A percentile compares a stretch with the other conserved stretches of the same genome.
Evolutionary conservation across 2,329 filamentous ascomycete genomes (phyloP).

Genomic region (Magnaporthiopsis rhizophila): DNA sequence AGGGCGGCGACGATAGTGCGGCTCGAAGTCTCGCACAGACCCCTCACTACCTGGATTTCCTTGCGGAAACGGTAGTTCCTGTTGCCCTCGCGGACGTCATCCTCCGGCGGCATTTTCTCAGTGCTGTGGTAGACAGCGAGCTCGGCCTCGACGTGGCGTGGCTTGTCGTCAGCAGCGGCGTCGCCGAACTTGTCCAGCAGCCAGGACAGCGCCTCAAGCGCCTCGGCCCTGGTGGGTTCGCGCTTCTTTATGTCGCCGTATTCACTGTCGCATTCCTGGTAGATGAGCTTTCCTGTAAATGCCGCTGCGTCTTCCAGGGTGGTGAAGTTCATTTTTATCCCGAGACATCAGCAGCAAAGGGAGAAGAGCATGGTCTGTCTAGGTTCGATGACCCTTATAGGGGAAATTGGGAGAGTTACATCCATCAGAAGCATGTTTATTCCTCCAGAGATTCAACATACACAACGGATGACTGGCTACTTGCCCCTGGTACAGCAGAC

Average conservation of each 20-base stretch:
- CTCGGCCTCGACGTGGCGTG: background rate
- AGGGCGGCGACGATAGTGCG: background rate
- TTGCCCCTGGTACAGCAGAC: background rate
- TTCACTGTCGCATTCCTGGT: background rate
- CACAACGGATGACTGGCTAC: too few relatives aligned
- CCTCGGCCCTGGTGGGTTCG: background rate
- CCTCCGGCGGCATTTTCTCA: background rate
- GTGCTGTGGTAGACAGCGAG: background rate
- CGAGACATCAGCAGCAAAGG: background rate
- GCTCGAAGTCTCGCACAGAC: background rate
- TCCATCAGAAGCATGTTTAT: background rate
- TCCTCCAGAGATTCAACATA: too few relatives aligned
- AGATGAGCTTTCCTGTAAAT: slow-evolving; percentile 4
- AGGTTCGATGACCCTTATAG: too few relatives aligned
- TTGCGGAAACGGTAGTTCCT: background rate
- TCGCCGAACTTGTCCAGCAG: background rate
- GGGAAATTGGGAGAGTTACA: background rate
- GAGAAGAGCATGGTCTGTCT: background rate
- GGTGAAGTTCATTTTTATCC: slow-evolving; percentile 1
- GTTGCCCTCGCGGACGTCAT: background rate
- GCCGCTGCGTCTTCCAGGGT: background rate
- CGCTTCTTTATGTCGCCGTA: background rate
- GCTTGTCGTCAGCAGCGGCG: background rate
- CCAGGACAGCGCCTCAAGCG: background rate
- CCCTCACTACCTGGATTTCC: background rate